A percentile compares a stretch with the other conserved stretches of the same genome.
These are phyloP conservation scores for Escallonia rubra DNA, from an alignment of 129 eudicot genomes.

Conservation along the genomic window DNA sequence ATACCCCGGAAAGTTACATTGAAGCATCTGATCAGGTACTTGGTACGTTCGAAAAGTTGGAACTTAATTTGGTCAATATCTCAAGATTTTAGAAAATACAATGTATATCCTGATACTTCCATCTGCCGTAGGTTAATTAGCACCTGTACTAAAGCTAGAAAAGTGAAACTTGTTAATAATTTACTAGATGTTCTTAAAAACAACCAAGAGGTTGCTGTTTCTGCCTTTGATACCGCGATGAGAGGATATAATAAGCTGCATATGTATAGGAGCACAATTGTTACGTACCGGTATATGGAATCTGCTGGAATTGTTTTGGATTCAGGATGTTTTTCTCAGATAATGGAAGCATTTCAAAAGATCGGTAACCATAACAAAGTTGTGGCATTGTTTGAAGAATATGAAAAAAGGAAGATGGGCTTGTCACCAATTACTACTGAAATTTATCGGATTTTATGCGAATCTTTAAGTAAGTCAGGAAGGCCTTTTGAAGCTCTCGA, in stretches of 20 bases:
- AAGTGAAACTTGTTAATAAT: slow-evolving; percentile 55
- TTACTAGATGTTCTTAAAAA: slow-evolving; percentile 39
- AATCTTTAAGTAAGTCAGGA: slow-evolving; percentile 64
- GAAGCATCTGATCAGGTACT: slow-evolving; percentile 65
- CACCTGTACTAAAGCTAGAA: slow-evolving; percentile 67
- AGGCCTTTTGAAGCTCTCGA: slow-evolving; percentile 59
- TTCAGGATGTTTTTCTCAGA: slow-evolving; percentile 46
- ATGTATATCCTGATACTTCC: slow-evolving; percentile 51
- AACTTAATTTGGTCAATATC: slow-evolving; percentile 34
- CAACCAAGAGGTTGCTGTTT: slow-evolving; percentile 44
- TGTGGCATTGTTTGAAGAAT: slow-evolving; percentile 47
- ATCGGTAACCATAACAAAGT: slow-evolving; percentile 41
- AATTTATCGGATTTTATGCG: slow-evolving; percentile 53
- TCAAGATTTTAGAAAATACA: slow-evolving; percentile 50
- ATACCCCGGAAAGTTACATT: slow-evolving; percentile 53
- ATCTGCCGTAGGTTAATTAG: slow-evolving; percentile 53
- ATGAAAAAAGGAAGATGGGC: slow-evolving; percentile 23
- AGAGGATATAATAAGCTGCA: slow-evolving; percentile 82
- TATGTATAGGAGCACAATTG: slow-evolving; percentile 65
- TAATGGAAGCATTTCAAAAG: slow-evolving; percentile 78
- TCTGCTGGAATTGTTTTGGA: slow-evolving; percentile 41
- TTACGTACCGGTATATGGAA: slow-evolving; percentile 49
- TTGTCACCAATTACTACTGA: slow-evolving; percentile 10
- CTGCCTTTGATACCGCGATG: slow-evolving; percentile 67
- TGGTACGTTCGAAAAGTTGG: slow-evolving; percentile 56